A percentile compares a stretch with the other conserved stretches of the same genome.
These are phyloP conservation scores for Gossypium trilobum DNA, from an alignment of 441 rosid genomes.

Conservation along the genomic window DNA sequence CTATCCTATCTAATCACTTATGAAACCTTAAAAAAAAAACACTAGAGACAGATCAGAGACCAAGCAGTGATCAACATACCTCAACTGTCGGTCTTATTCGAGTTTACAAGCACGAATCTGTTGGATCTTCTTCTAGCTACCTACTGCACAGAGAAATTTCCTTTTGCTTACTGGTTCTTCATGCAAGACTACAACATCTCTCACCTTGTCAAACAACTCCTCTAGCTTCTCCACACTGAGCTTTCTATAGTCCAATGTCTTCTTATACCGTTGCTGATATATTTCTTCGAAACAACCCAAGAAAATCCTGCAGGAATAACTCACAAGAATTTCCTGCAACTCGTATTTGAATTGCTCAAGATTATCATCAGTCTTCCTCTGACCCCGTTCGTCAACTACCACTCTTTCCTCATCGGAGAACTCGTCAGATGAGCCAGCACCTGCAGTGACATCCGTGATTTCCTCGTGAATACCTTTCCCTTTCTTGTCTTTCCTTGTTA, in stretches of 20 bases:
- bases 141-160: conserved; percentile 49
- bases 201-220: conserved; percentile 58
- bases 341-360: conserved; percentile 69
- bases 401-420: conserved; percentile 57
- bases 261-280: conserved; percentile 79
- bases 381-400: conserved; percentile 37
- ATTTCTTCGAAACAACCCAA: conserved; percentile 68
- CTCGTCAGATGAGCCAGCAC: conserved; percentile 53
- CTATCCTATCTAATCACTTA: conserved; percentile 19
- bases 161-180: conserved; percentile 60
- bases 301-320: conserved; percentile 65
- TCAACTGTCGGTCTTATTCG: conserved; percentile 8
- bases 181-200: conserved; percentile 52
- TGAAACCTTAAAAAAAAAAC: background rate
- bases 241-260: conserved; percentile 38
- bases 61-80: conserved; percentile 9
- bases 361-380: conserved; percentile 24
- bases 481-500: conserved; percentile 49
- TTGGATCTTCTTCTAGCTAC: conserved; percentile 29
- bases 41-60: conserved; percentile 2
- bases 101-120: conserved; percentile 7
- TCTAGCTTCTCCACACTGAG: conserved; percentile 64
- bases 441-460: conserved; percentile 20
- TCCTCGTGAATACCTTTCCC: conserved; percentile 40
- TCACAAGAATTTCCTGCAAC: conserved; percentile 79